Conservation (phyloP, 2,329 filamentous ascomycete species). For the Orbilia brochopaga region DNA sequence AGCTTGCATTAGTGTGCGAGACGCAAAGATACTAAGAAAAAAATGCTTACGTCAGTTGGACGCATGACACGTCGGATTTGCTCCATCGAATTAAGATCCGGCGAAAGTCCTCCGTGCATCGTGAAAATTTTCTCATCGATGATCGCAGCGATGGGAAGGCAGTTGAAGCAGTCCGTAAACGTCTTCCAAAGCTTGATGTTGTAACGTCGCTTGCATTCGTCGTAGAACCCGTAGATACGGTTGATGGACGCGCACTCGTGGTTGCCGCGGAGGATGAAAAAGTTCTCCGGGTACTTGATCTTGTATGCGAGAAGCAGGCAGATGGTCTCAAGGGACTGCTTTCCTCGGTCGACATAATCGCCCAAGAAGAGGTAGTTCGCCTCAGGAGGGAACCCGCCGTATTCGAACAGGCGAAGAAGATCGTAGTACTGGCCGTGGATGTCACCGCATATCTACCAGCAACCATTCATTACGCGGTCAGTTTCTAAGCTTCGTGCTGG, state of each 20-base stretch:
- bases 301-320: constrained; percentile 97
- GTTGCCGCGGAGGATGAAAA: constrained; percentile 97
- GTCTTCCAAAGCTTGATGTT: constrained; percentile 99
- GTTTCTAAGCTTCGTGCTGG: no score
- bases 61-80: constrained; percentile 99
- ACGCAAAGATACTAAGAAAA: constrained; percentile 49
- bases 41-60: constrained; percentile 88
- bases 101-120: constrained; percentile 97
- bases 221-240: constrained; percentile 99
- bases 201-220: constrained; percentile 98
- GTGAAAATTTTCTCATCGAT: constrained; percentile 99
- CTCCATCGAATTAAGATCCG: constrained; percentile 99
- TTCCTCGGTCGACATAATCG: constrained; percentile 98
- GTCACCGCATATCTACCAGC: constrained; percentile 90
- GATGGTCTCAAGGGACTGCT: constrained; percentile 98
- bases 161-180: constrained; percentile 99
- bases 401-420: constrained; percentile 94
- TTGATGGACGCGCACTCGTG: constrained; percentile 99
- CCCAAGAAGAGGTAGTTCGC: constrained; percentile 99
- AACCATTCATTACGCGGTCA: not conserved
- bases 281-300: constrained; percentile 99
- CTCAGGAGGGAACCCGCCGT: constrained; percentile 96
- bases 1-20: constrained; percentile 52
- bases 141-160: constrained; percentile 94
- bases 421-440: constrained; percentile 99